A percentile compares a stretch with the other conserved stretches of the same genome.
phyloP scores from a whole-genome alignment of 106 monocot genomes.

The Acorus gramineus region DNA sequence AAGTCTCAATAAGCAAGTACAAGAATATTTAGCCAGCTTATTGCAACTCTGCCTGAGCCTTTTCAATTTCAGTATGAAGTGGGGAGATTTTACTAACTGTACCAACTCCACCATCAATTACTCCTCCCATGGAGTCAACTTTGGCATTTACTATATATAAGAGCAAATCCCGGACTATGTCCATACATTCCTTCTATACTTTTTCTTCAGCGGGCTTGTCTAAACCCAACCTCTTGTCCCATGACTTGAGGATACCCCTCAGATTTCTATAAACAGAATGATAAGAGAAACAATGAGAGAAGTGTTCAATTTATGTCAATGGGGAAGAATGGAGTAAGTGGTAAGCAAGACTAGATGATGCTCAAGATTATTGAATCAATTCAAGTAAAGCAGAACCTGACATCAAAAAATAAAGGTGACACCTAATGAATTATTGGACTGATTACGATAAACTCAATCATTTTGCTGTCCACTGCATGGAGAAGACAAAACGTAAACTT shows the following conservation, averaged over 20 bases:
- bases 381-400: too few species aligned
- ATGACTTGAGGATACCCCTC: background rate
- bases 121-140: constrained; percentile 73
- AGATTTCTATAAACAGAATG: too few species aligned
- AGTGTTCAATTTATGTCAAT: too few species aligned
- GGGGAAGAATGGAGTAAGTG: too few species aligned
- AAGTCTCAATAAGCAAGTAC: background rate
- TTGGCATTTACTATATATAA: constrained; percentile 30
- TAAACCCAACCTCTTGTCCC: background rate
- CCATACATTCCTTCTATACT: constrained; percentile 13
- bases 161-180: constrained; percentile 9
- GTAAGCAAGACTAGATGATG: too few species aligned
- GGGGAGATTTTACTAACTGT: constrained; percentile 64
- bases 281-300: too few species aligned
- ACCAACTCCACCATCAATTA: constrained; percentile 51
- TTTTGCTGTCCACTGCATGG: too few species aligned
- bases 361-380: too few species aligned
- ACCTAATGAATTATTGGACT: too few species aligned
- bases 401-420: too few species aligned
- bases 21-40: constrained; percentile 5
- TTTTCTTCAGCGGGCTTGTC: background rate
- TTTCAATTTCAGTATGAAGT: constrained; percentile 61
- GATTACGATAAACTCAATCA: too few species aligned
- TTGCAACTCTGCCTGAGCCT: constrained; percentile 76
- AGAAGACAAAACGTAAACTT: too few species aligned